Evolutionary conservation across 805 yeast species (phyloP), one percentile per base, ranked within the genome.

Genomic region (Metschnikowia bowlesiae): DNA sequence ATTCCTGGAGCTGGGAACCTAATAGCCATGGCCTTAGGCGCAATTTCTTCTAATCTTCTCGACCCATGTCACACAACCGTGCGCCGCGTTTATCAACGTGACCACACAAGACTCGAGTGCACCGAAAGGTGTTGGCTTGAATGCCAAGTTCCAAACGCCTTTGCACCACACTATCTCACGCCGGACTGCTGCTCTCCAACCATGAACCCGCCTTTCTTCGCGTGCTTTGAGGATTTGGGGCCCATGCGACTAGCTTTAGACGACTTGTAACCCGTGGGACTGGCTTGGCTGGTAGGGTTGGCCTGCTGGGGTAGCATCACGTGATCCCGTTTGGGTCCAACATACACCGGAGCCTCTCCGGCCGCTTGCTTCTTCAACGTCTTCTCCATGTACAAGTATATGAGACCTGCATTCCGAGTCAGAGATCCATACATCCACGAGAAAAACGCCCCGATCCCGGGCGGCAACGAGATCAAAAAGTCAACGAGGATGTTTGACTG

Each of bases 401-500:
- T 76, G 59, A 89, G 61, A 0, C 92, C 91, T 0, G 96, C 96
- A 65, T 92, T 91, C 60, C 97, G 74, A 0, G 97, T 88, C 7
- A 96, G 87, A 62, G 96, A 87, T 2, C 84, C 87, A 62, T 89
- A 81, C 65, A 91, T 52, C 92, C 96, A 91, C 10, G 87, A 71
- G 48, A 90, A 78, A 35, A 90, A 68, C 2, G 83, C 74, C 1
- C 98, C 98, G 33, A 92, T 65, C 4, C 90, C 57, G 0, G 98
- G 98, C 0, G 92, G 84, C 33, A 92, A 70, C 2, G 91, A 77
- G 36, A 91, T 81, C 37, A 87, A 57, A 31, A 91, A 73, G 64
- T 92, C 97, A 51, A 89, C 65, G 10, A 80, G 61, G 37, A 90
- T 87, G 61, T 91, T 87, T 13, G 85, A 85, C 51, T 87, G 83